Evolutionary conservation across 108 stramenopile species (phyloP), one percentile per base, ranked within the genome.

Genomic region (Epithemia pelagica): DNA sequence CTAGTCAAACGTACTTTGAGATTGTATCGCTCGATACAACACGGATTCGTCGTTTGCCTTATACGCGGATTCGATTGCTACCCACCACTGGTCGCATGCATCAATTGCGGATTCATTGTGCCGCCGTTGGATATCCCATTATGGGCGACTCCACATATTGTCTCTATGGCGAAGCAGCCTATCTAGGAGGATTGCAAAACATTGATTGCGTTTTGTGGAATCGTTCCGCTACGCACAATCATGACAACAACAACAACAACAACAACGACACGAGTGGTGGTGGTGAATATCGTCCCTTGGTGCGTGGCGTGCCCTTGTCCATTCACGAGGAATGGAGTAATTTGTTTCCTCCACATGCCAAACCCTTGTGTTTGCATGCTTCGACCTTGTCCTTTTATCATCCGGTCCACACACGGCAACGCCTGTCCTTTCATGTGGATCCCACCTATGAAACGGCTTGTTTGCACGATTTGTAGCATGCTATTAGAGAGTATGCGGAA

Each of bases 51-150:
- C 5, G 15, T 5, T 59, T 83, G 53, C 79, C 82, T 1, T 87
- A 88, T 10, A 93, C 91, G 52, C 74, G 87, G 32, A 65, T 93
- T 0, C 54, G 56, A 33, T 68, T 89, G 65, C 72, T 55, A 18
- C 87, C 87, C 28, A 64, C 78, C n/a, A 84, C 91, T 0, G 91
- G 90, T 21, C 60, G 94, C 59, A 95, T 89, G 22, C 94, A 95
- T 78, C 94, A 95, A 77, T 70, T 95, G 25, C 80, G 89, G 33
- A 85, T 91, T 15, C 94, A 95, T 71, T 87, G 85, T 65, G 90
- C 94, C 18, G 85, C 87, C 0, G 67, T 92, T 54, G 94, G 94
- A 0, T 85, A 85, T 75, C 89, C 94, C 15, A 95, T 95, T 58
- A 72, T 95, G 1, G 90, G 88, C 18, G 94, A 95, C 67, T 78